These are phyloP conservation scores for Candida golubevii DNA, from an alignment of 805 yeast species.

Conservation along the genomic window DNA sequence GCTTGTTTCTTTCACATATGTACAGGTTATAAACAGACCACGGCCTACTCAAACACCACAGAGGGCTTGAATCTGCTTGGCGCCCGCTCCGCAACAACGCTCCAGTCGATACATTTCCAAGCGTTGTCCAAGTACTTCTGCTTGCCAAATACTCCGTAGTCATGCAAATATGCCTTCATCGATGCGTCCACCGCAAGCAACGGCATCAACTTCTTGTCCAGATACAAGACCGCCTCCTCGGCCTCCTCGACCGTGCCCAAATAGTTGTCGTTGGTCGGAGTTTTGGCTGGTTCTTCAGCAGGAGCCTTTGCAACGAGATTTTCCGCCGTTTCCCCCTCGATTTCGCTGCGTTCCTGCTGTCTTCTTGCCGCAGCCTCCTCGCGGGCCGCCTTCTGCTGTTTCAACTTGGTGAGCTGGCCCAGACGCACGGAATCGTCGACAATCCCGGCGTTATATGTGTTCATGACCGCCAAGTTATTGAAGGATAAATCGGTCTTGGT, in stretches of 20 bases:
- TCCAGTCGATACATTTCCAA: conserved; percentile 45
- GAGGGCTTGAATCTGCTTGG: conserved; percentile 29
- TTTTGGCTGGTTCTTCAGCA: conserved; percentile 6
- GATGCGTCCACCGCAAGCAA: conserved; percentile 68
- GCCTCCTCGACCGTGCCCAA: conserved; percentile 42
- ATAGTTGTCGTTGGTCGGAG: conserved; percentile 14
- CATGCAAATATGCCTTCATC: conserved; percentile 64
- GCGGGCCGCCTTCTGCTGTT: conserved; percentile 31
- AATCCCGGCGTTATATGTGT: conserved; percentile 87
- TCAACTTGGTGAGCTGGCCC: conserved; percentile 46
- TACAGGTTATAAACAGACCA: neutral
- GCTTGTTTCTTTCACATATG: too few relatives aligned
- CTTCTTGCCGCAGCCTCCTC: conserved; percentile 24
- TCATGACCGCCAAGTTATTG: conserved; percentile 59
- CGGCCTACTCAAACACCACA: conserved; percentile 12
- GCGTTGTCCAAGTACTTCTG: conserved; percentile 39
- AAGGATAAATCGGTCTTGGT: conserved; percentile 17
- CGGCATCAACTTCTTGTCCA: conserved; percentile 47
- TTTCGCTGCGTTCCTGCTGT: conserved; percentile 20
- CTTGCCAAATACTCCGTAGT: conserved; percentile 68
- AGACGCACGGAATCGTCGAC: conserved; percentile 61
- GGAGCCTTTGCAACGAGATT: neutral
- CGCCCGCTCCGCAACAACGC: conserved; percentile 33
- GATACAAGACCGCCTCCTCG: conserved; percentile 30
- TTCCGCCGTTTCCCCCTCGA: conserved; percentile 4